Percentiles rank a stretch among this genome's conserved stretches.
These are phyloP conservation scores for Tuber microsphaerosporum DNA, from an alignment of 495 filamentous ascomycete genomes.

Conservation along the genomic window DNA sequence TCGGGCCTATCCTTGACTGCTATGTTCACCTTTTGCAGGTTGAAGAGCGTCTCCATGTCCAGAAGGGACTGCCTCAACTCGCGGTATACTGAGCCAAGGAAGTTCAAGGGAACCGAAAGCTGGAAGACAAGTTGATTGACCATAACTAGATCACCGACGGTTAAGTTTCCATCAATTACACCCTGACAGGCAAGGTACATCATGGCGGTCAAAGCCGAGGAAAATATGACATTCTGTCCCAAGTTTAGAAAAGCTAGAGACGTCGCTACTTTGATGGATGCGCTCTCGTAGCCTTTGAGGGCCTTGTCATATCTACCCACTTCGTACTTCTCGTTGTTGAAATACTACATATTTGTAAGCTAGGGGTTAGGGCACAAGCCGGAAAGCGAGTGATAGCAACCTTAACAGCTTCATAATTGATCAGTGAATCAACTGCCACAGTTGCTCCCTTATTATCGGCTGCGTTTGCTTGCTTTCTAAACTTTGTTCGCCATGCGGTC, in stretches of 20 bases:
- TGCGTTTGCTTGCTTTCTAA: conserved; percentile 86
- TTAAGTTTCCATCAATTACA: conserved; percentile 69
- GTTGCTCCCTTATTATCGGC: conserved; percentile 94
- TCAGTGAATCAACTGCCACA: conserved; percentile 88
- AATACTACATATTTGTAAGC: conserved; percentile 52
- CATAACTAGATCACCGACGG: conserved; percentile 96
- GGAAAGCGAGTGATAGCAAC: conserved; percentile 19
- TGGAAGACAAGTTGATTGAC: conserved; percentile 99
- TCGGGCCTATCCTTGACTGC: conserved; percentile 67
- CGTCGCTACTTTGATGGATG: conserved; percentile 92
- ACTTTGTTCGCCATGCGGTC: conserved; percentile 94
- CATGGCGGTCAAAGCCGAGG: conserved; percentile 88
- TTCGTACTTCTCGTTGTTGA: conserved; percentile 96
- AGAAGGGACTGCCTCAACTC: conserved; percentile 88
- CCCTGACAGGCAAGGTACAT: conserved; percentile 93
- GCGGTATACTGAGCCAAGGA: conserved; percentile 89
- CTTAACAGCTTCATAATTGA: conserved; percentile 98
- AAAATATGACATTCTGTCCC: conserved; percentile 99
- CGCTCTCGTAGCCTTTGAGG: conserved; percentile 77
- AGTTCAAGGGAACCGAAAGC: conserved; percentile 91
- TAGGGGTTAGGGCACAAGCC: not conserved
- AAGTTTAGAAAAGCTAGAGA: conserved; percentile 86
- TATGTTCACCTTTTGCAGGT: conserved; percentile 96
- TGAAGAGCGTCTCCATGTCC: conserved; percentile 98
- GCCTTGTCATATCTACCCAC: conserved; percentile 83